Conservation (phyloP, 2,329 filamentous ascomycete genomes). For the Pseudonectria buxi region DNA sequence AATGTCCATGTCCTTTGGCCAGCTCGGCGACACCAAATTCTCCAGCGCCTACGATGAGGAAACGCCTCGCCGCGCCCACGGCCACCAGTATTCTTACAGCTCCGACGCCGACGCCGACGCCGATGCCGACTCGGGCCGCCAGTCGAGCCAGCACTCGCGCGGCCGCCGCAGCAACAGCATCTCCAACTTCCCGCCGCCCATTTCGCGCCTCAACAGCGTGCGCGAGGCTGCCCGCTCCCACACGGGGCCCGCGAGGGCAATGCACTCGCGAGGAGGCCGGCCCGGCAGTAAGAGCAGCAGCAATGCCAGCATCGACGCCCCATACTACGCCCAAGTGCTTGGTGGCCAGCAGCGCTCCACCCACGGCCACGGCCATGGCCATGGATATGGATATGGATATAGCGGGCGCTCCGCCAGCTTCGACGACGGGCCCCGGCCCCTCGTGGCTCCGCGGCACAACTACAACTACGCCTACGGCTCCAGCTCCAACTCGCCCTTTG, state of each 20-base stretch:
- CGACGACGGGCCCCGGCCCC: conserved; percentile 52
- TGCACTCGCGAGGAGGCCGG: conserved; percentile 50
- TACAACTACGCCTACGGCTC: background rate
- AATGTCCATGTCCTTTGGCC: conserved; percentile 57
- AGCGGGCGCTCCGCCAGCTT: conserved; percentile 65
- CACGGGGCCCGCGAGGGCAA: conserved; percentile 35
- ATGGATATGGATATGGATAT: too few species aligned
- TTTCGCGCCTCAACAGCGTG: conserved; percentile 58
- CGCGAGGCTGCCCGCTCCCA: conserved; percentile 38
- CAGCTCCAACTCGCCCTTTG: conserved; percentile 32
- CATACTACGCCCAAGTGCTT: conserved; percentile 48
- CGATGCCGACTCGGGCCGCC: conserved; percentile 44
- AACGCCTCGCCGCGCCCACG: conserved; percentile 18
- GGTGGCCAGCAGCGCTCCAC: conserved; percentile 55
- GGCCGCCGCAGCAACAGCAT: conserved; percentile 74
- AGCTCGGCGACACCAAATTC: conserved; percentile 22
- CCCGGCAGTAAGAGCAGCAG: conserved; percentile 69
- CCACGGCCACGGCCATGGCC: too few species aligned
- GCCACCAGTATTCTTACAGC: conserved; percentile 48
- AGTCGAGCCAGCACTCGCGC: conserved; percentile 46
- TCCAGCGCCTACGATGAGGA: conserved; percentile 12
- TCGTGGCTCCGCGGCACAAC: conserved; percentile 21
- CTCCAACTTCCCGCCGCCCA: conserved; percentile 58
- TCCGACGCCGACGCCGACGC: conserved; percentile 53
- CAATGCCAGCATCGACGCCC: conserved; percentile 56